phyloP scores from a whole-genome alignment of 192 early-diverging fungal genomes.

The Cetraspora pellucida region DNA sequence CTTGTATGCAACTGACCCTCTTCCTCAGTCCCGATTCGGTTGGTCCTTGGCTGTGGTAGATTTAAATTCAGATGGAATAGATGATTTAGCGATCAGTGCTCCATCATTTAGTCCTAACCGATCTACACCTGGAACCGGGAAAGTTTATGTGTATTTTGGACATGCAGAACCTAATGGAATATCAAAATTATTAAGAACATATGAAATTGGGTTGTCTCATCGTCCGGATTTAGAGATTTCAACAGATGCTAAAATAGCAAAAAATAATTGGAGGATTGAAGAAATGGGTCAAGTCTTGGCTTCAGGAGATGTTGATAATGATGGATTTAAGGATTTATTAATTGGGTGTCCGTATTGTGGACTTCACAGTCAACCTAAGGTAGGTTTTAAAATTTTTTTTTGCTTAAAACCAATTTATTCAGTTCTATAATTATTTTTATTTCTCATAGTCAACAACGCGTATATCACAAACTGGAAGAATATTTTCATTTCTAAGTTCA shows the following conservation, averaged over 20 bases:
- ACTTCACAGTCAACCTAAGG: background rate
- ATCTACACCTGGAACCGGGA: conserved; percentile 46
- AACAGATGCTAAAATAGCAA: too few species aligned
- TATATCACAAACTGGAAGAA: background rate
- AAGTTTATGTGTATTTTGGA: conserved; percentile 73
- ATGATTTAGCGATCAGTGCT: conserved; percentile 78
- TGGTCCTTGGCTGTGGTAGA: conserved; percentile 76
- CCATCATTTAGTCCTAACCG: conserved; percentile 50
- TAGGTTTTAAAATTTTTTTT: background rate
- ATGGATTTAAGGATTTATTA: conserved; percentile 62
- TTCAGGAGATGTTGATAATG: conserved; percentile 60
- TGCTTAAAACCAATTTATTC: background rate
- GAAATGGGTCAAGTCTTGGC: conserved; percentile 47
- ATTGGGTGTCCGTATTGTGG: conserved; percentile 61
- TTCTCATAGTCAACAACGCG: background rate
- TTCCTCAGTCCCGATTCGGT: conserved; percentile 66
- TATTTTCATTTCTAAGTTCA: conserved; percentile 2
- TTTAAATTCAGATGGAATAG: conserved; percentile 83
- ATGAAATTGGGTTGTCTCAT: background rate
- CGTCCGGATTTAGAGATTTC: background rate
- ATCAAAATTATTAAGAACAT: background rate
- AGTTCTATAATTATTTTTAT: background rate
- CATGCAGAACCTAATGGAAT: background rate
- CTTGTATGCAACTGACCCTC: conserved; percentile 25
- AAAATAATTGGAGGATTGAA: conserved; percentile 14